Evolutionary conservation across 176 grass and related monocot species (phyloP).

Genomic region (Eragrostis curvula): DNA sequence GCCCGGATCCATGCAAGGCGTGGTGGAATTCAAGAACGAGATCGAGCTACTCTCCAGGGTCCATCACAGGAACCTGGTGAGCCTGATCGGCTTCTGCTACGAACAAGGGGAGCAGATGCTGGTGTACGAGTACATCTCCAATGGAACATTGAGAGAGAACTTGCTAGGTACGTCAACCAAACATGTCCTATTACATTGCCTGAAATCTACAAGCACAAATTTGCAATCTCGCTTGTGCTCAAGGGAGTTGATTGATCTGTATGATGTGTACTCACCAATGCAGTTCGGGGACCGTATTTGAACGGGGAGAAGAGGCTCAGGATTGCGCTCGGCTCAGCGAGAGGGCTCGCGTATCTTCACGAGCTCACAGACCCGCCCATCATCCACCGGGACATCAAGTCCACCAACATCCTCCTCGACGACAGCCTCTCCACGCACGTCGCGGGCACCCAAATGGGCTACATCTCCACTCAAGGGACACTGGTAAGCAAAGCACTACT

Average conservation of each 20-base stretch:
- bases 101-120: constrained; percentile 79
- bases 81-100: constrained; percentile 83
- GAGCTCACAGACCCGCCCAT: constrained; percentile 81
- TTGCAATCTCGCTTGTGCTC: background rate
- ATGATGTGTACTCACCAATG: background rate
- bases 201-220: background rate
- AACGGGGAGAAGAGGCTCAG: constrained; percentile 77
- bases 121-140: constrained; percentile 80
- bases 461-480: constrained; percentile 71
- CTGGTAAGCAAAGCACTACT: constrained; percentile 45
- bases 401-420: constrained; percentile 79
- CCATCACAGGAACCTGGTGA: constrained; percentile 82
- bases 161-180: constrained; percentile 44
- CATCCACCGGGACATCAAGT: constrained; percentile 70
- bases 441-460: constrained; percentile 47
- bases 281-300: constrained; percentile 54
- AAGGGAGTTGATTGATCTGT: background rate
- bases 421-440: constrained; percentile 70
- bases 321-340: constrained; percentile 66
- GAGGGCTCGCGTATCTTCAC: constrained; percentile 79
- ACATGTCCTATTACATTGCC: background rate
- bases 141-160: constrained; percentile 68
- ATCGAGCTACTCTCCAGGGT: constrained; percentile 84
- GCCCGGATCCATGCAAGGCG: constrained; percentile 57
- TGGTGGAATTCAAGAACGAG: constrained; percentile 75